A percentile compares a stretch with the other conserved stretches of the same genome.
phyloP scores from a whole-genome alignment of 108 stramenopile genomes.

The Nitzschia palea region DNA sequence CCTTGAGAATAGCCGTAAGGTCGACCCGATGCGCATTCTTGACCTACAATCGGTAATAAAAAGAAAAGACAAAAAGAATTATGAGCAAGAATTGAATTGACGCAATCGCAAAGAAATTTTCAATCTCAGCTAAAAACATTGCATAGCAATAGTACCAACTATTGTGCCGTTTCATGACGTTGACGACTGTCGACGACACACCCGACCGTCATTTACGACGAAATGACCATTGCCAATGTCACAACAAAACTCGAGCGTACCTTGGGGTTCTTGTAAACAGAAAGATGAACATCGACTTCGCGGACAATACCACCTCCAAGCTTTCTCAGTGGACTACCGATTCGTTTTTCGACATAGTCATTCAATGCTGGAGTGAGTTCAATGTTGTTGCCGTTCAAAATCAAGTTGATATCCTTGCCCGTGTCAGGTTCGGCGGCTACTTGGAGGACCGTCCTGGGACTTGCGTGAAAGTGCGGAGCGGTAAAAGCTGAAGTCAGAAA shows the following conservation, averaged over 20 bases:
- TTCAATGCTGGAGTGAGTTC: slow-evolving; percentile 77
- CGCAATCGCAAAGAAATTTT: no score
- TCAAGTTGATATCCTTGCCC: slow-evolving; percentile 47
- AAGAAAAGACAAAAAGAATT: slow-evolving; percentile 1
- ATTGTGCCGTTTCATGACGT: no score
- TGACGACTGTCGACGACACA: no score
- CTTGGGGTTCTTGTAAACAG: slow-evolving; percentile 86
- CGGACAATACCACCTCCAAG: slow-evolving; percentile 56
- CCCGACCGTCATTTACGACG: no score
- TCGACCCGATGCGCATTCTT: slow-evolving; percentile 80
- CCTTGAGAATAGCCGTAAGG: slow-evolving; percentile 76
- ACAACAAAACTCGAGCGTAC: slow-evolving; percentile 50
- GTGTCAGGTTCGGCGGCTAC: slow-evolving; percentile 44
- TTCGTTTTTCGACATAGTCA: slow-evolving; percentile 74
- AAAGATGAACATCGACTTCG: slow-evolving; percentile 80
- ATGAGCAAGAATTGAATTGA: background rate
- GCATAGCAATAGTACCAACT: no score
- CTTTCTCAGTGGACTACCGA: slow-evolving; percentile 75
- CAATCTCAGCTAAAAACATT: no score
- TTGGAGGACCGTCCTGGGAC: slow-evolving; percentile 7
- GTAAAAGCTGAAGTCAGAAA: slow-evolving; percentile 21
- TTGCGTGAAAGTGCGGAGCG: background rate
- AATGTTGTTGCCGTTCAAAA: slow-evolving; percentile 83
- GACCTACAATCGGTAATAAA: slow-evolving; percentile 52
- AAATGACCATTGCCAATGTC: no score